phyloP scores from a whole-genome alignment of 2,329 filamentous ascomycete species.

The Basipetospora chlamydospora region DNA sequence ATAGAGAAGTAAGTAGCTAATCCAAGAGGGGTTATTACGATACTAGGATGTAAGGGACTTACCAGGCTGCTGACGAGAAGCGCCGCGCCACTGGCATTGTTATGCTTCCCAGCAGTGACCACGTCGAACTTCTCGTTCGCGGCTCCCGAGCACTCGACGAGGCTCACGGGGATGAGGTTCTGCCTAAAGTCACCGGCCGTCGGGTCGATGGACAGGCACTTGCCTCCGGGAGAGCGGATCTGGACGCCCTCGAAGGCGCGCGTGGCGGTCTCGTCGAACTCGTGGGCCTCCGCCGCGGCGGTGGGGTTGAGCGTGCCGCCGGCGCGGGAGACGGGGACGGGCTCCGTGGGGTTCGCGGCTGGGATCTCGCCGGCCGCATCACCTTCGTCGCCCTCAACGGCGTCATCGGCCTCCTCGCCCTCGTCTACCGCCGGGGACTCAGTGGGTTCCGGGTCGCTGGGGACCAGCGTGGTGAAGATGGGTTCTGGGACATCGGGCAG shows the following conservation, averaged over 20 bases:
- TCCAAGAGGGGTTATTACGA: too few relatives aligned
- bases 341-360: conserved; percentile 23
- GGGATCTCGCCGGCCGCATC: conserved; percentile 12
- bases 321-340: conserved; percentile 33
- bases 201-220: conserved; percentile 36
- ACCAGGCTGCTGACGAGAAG: conserved; percentile 31
- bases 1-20: too few relatives aligned
- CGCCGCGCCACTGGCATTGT: conserved; percentile 25
- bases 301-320: conserved; percentile 33
- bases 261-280: conserved; percentile 30
- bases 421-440: too few relatives aligned
- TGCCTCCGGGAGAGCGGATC: conserved; percentile 31
- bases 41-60: too few relatives aligned
- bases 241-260: conserved; percentile 28
- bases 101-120: conserved; percentile 33
- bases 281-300: conserved; percentile 32
- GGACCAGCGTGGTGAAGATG: too few relatives aligned
- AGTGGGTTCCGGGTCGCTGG: too few relatives aligned
- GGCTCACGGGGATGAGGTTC: conserved; percentile 34
- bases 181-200: conserved; percentile 38
- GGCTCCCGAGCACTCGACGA: conserved; percentile 28
- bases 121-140: conserved; percentile 35
- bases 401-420: too few relatives aligned
- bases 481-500: too few relatives aligned
- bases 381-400: too few relatives aligned